A percentile compares a stretch with the other conserved stretches of the same genome.
Conservation (phyloP, 2,329 filamentous ascomycete genomes). For the Colletotrichum lini region DNA sequence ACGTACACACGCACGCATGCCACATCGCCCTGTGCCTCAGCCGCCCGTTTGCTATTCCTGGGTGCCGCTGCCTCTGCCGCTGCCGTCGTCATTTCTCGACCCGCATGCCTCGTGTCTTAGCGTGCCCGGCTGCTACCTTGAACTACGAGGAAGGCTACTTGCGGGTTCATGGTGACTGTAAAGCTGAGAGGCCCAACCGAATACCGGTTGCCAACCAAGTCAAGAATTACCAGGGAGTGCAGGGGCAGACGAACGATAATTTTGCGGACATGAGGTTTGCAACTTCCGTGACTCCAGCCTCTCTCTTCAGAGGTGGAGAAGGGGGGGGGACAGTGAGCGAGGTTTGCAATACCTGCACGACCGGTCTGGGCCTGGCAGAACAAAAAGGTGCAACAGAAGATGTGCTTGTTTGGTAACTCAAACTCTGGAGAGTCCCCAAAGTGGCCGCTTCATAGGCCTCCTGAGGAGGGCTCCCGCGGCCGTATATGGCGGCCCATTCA, state of each 20-base stretch:
- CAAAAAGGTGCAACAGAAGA: slow-evolving; percentile 5
- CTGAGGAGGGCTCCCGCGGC: slow-evolving; percentile 2
- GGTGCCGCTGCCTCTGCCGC: no score
- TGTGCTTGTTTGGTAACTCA: slow-evolving; percentile 21
- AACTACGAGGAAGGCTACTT: not conserved
- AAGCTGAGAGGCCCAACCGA: slow-evolving; percentile 4
- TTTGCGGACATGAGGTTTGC: not conserved
- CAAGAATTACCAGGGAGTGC: not conserved
- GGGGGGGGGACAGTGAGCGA: not conserved
- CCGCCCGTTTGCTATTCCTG: slow-evolving; percentile 36
- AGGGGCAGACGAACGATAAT: not conserved
- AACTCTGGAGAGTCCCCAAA: slow-evolving; percentile 7
- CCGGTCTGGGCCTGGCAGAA: slow-evolving; percentile 5
- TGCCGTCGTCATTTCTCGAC: slow-evolving; percentile 7
- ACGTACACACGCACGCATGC: not conserved
- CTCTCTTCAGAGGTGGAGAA: no score
- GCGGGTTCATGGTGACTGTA: not conserved
- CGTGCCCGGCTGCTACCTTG: not conserved
- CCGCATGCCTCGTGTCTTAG: slow-evolving; percentile 25
- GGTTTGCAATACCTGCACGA: not conserved
- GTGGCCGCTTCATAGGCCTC: not conserved
- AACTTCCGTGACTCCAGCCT: no score
- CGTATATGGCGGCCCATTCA: slow-evolving; percentile 15
- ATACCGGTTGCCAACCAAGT: not conserved
- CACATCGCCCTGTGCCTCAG: slow-evolving; percentile 20